Evolutionary conservation across 169 alveolate species (phyloP).

Genomic region (Plasmodium cynomolgi): DNA sequence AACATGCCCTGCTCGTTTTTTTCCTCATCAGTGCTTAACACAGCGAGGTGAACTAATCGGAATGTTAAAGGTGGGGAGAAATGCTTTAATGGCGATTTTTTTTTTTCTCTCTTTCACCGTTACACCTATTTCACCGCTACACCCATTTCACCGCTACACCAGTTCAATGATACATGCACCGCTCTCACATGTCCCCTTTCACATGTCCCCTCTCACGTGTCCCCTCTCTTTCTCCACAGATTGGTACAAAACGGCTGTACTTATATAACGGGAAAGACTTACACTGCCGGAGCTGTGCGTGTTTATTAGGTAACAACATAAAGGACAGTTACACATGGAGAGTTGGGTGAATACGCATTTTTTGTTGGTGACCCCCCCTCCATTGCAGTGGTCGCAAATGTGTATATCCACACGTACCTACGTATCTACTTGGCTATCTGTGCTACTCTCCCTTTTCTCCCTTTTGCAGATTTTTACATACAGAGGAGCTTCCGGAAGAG

Average conservation of each 20-base stretch:
- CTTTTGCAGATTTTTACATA: conserved; percentile 39
- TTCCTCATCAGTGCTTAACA: conserved; percentile 7
- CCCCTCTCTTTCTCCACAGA: conserved; percentile 1
- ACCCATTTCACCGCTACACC: not conserved
- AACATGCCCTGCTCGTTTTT: not conserved
- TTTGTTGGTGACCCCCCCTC: not conserved
- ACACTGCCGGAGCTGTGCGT: conserved; percentile 21
- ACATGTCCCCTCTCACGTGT: no score
- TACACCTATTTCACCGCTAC: not conserved
- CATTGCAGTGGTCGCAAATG: not conserved
- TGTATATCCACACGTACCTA: not conserved
- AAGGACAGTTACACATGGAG: not conserved
- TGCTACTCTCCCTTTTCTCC: not conserved
- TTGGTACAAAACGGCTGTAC: conserved; percentile 23
- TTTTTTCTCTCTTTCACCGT: not conserved
- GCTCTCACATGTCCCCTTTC: not conserved
- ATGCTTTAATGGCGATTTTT: not conserved
- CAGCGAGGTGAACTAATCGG: conserved; percentile 11
- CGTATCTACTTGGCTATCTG: not conserved
- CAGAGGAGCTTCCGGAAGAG: conserved; percentile 18
- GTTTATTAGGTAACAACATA: conserved; percentile 42
- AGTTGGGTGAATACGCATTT: not conserved
- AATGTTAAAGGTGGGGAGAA: conserved; percentile 15
- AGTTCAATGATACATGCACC: not conserved
- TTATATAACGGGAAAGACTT: conserved; percentile 18